Evolutionary conservation across 805 yeast species (phyloP).

Genomic region (Priceomyces haplophilus): DNA sequence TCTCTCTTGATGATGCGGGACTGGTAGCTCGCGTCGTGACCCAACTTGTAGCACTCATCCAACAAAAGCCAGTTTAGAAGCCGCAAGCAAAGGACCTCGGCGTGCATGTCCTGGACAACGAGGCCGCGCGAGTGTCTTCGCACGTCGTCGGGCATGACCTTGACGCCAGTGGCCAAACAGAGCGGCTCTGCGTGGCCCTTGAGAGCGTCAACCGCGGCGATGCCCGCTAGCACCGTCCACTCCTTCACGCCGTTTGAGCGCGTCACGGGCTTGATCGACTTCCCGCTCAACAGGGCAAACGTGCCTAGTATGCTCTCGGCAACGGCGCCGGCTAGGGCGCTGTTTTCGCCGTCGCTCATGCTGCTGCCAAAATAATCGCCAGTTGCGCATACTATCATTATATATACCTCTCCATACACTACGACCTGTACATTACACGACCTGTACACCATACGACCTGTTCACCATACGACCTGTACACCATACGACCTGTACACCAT

Average conservation of each 20-base stretch:
- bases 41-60: conserved; percentile 38
- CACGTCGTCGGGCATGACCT: conserved; percentile 61
- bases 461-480: no score
- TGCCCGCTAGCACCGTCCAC: conserved; percentile 81
- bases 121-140: conserved; percentile 48
- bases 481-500: no score
- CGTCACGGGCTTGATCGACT: conserved; percentile 54
- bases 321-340: conserved; percentile 15
- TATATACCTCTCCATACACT: not conserved
- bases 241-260: conserved; percentile 67
- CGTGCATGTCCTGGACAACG: conserved; percentile 84
- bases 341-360: conserved; percentile 1
- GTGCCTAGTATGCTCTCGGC: conserved; percentile 23
- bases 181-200: conserved; percentile 32
- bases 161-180: conserved; percentile 77
- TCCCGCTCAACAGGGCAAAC: conserved; percentile 28
- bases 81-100: conserved; percentile 75
- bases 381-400: no score
- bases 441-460: no score
- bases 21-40: conserved; percentile 10
- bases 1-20: conserved; percentile 7
- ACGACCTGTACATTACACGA: no score
- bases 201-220: conserved; percentile 43
- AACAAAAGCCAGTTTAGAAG: conserved; percentile 63
- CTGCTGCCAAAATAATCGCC: not conserved